Conservation (phyloP, 805 yeast genomes). For the Monosporozyma servazzii region DNA sequence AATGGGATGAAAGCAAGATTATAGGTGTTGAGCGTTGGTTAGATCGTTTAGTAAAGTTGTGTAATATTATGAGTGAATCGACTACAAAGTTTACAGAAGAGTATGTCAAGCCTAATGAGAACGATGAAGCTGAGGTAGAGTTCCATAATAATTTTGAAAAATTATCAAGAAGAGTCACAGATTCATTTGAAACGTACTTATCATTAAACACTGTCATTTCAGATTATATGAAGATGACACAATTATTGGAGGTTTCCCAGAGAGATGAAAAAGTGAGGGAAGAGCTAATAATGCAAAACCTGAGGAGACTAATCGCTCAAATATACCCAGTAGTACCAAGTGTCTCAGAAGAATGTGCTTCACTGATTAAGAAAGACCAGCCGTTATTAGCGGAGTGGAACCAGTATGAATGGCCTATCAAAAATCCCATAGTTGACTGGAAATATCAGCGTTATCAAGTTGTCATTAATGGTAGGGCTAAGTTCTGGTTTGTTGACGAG, state of each 20-base stretch:
- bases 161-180: constrained; percentile 41
- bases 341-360: constrained; percentile 77
- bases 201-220: constrained; percentile 81
- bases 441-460: constrained; percentile 40
- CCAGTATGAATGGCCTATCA: constrained; percentile 55
- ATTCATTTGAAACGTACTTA: constrained; percentile 48
- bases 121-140: constrained; percentile 39
- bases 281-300: constrained; percentile 39
- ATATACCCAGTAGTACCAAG: constrained; percentile 80
- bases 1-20: constrained; percentile 87
- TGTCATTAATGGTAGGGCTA: constrained; percentile 66
- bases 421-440: constrained; percentile 32
- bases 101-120: constrained; percentile 10
- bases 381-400: constrained; percentile 12
- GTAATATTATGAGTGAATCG: constrained; percentile 5
- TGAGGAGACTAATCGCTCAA: constrained; percentile 46
- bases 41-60: constrained; percentile 38
- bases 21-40: constrained; percentile 87
- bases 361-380: constrained; percentile 28
- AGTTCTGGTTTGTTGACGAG: constrained; percentile 36
- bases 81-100: constrained; percentile 3
- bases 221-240: constrained; percentile 79
- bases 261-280: constrained; percentile 29
- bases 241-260: constrained; percentile 35
- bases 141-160: constrained; percentile 51